Conservation (phyloP, 2,329 filamentous ascomycete species). For the Colletotrichum musae region DNA sequence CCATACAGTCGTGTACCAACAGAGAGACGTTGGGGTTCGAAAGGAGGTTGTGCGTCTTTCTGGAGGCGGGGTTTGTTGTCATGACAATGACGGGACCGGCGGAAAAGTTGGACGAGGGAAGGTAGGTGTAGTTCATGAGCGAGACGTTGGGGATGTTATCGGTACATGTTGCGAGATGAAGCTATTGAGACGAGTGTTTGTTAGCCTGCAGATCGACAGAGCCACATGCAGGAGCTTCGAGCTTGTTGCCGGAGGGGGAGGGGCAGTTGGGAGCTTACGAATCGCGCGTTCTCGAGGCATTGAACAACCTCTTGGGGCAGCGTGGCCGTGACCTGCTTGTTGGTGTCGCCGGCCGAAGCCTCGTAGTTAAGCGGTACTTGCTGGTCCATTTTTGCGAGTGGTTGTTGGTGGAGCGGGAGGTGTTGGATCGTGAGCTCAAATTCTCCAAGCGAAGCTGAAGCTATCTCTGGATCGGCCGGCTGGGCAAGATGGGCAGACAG, state of each 20-base stretch:
- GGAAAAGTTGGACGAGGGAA: constrained; percentile 81
- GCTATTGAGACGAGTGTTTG: constrained; percentile 64
- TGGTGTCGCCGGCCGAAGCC: constrained; percentile 79
- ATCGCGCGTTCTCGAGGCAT: constrained; percentile 94
- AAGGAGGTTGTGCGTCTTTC: constrained; percentile 85
- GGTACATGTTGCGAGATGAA: constrained; percentile 93
- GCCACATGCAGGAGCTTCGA: constrained; percentile 18
- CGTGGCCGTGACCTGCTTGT: constrained; percentile 77
- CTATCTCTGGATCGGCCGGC: constrained; percentile 13
- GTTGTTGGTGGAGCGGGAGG: constrained; percentile 21
- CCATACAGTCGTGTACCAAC: constrained; percentile 89
- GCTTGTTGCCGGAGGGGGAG: constrained; percentile 37
- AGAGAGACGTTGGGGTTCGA: constrained; percentile 90
- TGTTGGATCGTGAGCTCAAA: constrained; percentile 20
- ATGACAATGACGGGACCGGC: constrained; percentile 89
- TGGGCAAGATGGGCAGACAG: constrained; percentile 21
- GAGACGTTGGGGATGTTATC: constrained; percentile 90
- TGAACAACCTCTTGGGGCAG: constrained; percentile 89
- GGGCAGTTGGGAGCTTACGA: constrained; percentile 69
- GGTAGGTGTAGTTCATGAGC: constrained; percentile 99
- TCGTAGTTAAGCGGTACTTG: constrained; percentile 82
- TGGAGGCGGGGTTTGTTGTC: constrained; percentile 86
- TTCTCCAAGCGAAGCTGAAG: constrained; percentile 20
- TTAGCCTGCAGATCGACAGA: constrained; percentile 21
- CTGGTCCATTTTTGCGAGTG: constrained; percentile 65